Evolutionary conservation across 106 monocot species (phyloP), one percentile per base, ranked within the genome.

Genomic region (Dendrobium catenatum): DNA sequence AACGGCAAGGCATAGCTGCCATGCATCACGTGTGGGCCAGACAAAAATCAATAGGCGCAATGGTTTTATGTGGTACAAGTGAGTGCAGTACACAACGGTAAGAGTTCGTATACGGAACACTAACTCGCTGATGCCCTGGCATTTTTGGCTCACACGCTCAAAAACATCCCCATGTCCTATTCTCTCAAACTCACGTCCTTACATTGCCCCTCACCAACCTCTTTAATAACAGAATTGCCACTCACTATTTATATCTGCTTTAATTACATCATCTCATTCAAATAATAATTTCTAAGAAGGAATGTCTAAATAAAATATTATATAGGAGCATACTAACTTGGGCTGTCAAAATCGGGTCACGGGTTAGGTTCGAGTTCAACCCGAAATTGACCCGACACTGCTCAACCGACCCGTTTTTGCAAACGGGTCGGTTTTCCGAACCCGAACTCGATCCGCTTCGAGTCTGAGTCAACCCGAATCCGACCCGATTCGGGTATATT

Each of bases 41-140:
- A 51, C 51, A 13, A 51, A 51, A 13, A 51, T 13, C 13, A 51
- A 51, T 66, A 4, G 22, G 64, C 8, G 64, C 64, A 66, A 22
- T 5, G 20, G 64, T 22, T 9, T 6, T 24, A 6, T 5, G 22
- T 22, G 64, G 16, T 20, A 18, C 16, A 58, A 9, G 0, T 6
- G 22, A 1, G 64, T 5, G 64, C 64, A 66, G 64, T 66, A 22
- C 20, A 37, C 20, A 81, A 77, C 29, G 43, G 82, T 76, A n/a
- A 64, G 18, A 77, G 76, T 43, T 59, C 76, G 76, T 82, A 82
- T 76, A 82, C 82, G 82, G 82, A 82, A 82, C 74, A 66, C 22
- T 22, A 4, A 64, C 43, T 55, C 22, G 61, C 61, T 61, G n/a
- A 61, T 22, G n/a, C 22, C 5, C 61, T 22, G 61, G 8, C 61